Base-by-base conservation (phyloP, 768 basidiomycete species). In the Amanita subjunquillea region DNA sequence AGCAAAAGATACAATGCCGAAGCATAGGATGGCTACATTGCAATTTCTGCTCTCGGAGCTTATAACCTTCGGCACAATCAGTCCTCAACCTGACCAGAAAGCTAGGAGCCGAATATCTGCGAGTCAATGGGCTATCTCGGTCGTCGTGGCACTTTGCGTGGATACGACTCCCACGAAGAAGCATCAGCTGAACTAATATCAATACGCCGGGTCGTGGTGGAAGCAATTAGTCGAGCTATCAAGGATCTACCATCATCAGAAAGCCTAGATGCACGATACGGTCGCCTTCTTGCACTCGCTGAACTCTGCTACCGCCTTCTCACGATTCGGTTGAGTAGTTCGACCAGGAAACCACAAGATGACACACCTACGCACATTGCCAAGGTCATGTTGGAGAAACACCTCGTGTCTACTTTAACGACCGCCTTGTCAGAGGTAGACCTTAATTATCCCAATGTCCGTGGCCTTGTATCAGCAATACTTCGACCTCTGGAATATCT, bases 311-410 rank as follows among this genome's bases (percentile, higher is more conserved):
- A 90, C 67, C 86, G 92, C 7, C 72, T 99, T 32, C 73, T 99
- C 52, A 87, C 85, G 1, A 85, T 88, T 22, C 80, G 86, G 27
- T 82, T 86, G 66, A 84, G 78, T 54, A 71, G 71, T 5, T 65
- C 70, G 34, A 76, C 79, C 50, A 72, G 82, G 42, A 81, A 77
- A 57, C 71, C 74, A 38, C 73, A 77, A 53, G 82, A 82, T 43
- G 95, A 92, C 47, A 77, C 77, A n/a, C 85, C 86, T 3, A 85
- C 93, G 6, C 94, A 96, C 56, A 78, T 98, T 49, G 92, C 95
- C 20, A 97, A 97, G 71, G 79, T 94, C 56, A 99, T 99, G 96
- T 69, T 99, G 48, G 96, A 99, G 74, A 97, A 97, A 72, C 90
- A 90, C 62, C 94, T 91, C 57, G 96, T 97, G 13, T 78, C 87